Evolutionary conservation across 2,329 filamentous ascomycete genomes (phyloP), one percentile per base, ranked within the genome.

Genomic region (Ascocoryne sarcoides): DNA sequence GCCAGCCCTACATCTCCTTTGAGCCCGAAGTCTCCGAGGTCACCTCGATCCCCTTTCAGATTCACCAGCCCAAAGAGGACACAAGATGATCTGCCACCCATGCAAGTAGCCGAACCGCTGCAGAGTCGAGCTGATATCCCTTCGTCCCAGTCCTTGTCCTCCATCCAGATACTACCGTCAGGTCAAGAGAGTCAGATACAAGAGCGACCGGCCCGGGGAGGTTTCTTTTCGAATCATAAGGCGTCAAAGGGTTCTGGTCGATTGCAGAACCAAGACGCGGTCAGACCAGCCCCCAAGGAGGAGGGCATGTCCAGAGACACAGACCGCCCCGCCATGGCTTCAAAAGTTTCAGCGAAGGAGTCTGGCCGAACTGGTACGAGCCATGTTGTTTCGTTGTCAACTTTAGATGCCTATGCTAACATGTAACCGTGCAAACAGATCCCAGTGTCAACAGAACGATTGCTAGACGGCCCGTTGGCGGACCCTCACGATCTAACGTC

Each of bases 171-270:
- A 23, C 17, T 47, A 17, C 21, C 40, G 10, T 44, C 23, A n/a
- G 43, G 26, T n/a, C 34, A 45, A 10, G 40, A 45, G 36, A 48
- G 39, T 32, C 14, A 10, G 28, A 40, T 31, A 21, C 36, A 46
- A 18, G 44, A 53, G n/a, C 46, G 49, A 29, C 45, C 54, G 12
- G 32, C 49, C 19, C 49, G 49, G 28, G 49, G 47, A 23, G 54
- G 56, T 57, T 68, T 70, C 46, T 71, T 71, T 48, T 60, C 64
- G 32, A 70, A 70, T 47, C 63, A 68, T 43, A 62, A 65, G 41
- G 65, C 65, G 9, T 61, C 63, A 4, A 70, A 67, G 44, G 68
- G 67, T 19, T 65, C 66, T 4, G 65, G 60, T 32, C 65, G 65
- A 53, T 29, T 60, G 52, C 43, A 60, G 60, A 35, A 64, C 60